A percentile compares a stretch with the other conserved stretches of the same genome.
Evolutionary conservation across 1,284 basidiomycete genomes (phyloP).

Genomic region (Neonothopanus nambi): DNA sequence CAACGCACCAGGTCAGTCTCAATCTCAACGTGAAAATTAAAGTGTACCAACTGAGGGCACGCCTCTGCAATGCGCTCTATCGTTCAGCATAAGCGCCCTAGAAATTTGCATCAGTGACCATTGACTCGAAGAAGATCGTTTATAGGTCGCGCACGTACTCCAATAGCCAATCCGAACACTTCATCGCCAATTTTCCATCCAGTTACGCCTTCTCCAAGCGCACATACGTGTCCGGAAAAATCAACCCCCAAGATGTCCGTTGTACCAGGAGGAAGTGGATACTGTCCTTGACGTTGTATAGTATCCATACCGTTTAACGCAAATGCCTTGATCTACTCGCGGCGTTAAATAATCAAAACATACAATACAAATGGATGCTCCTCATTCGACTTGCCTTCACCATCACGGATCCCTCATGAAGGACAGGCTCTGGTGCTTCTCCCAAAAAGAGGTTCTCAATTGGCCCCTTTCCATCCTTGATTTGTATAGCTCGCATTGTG

Average conservation of each 20-base stretch:
- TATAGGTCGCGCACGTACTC: conserved; percentile 33
- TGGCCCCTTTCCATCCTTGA: conserved; percentile 82
- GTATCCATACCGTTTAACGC: conserved; percentile 91
- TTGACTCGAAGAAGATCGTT: neutral
- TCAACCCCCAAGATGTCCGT: conserved; percentile 88
- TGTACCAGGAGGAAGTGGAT: conserved; percentile 78
- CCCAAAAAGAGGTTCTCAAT: conserved; percentile 81
- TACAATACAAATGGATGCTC: neutral
- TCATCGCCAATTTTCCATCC: conserved; percentile 80
- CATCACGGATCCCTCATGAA: conserved; percentile 63
- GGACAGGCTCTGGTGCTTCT: conserved; percentile 61
- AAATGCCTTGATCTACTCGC: conserved; percentile 75
- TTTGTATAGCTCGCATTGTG: conserved; percentile 84
- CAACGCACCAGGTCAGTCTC: too few relatives aligned
- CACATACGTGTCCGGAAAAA: conserved; percentile 78
- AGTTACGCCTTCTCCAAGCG: conserved; percentile 54
- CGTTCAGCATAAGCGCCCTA: neutral
- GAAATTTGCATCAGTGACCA: too few relatives aligned
- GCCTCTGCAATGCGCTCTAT: conserved; percentile 89
- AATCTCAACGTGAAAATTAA: too few relatives aligned
- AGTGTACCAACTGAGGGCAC: too few relatives aligned
- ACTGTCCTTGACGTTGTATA: conserved; percentile 72
- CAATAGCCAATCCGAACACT: conserved; percentile 77
- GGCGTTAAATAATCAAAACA: neutral
- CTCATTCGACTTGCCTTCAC: conserved; percentile 68